Evolutionary conservation across 345 rosid species (phyloP).

Genomic region (Nephelium lappaceum): DNA sequence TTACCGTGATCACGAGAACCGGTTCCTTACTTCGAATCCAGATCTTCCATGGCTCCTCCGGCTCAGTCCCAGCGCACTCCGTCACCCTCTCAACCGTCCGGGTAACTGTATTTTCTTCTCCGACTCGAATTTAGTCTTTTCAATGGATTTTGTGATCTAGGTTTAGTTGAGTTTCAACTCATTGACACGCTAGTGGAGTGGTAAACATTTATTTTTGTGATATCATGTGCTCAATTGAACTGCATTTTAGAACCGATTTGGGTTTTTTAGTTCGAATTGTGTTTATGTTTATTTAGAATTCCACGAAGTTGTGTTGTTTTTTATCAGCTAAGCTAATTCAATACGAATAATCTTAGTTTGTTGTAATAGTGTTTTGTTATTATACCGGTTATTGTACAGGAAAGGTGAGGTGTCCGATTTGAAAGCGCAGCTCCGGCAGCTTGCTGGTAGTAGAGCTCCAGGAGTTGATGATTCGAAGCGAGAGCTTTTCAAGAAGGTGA

Average conservation of each 20-base stretch:
- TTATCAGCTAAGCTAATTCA: neutral
- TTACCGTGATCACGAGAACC: neutral
- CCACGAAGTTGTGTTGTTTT: neutral
- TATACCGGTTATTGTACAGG: slow-evolving; percentile 35
- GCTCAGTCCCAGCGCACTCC: slow-evolving; percentile 73
- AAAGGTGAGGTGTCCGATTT: slow-evolving; percentile 96
- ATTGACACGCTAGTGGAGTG: neutral
- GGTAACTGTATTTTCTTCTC: slow-evolving; percentile 49
- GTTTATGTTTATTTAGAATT: neutral
- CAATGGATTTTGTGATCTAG: neutral
- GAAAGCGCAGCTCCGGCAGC: slow-evolving; percentile 90
- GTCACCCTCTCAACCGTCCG: slow-evolving; percentile 97
- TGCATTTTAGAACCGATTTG: neutral
- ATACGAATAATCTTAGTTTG: neutral
- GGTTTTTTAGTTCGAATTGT: neutral
- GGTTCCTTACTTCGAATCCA: neutral
- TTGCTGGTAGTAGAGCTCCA: slow-evolving; percentile 95
- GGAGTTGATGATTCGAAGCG: slow-evolving; percentile 96
- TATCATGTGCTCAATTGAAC: slow-evolving; percentile 4
- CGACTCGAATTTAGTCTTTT: neutral
- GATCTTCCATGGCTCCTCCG: slow-evolving; percentile 81
- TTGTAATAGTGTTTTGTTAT: neutral
- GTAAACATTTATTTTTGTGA: neutral
- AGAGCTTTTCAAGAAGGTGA: slow-evolving; percentile 92
- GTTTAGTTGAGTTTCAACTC: slow-evolving; percentile 8